These are phyloP conservation scores for Nemania abortiva DNA, from an alignment of 2,329 filamentous ascomycete species.

Conservation along the genomic window DNA sequence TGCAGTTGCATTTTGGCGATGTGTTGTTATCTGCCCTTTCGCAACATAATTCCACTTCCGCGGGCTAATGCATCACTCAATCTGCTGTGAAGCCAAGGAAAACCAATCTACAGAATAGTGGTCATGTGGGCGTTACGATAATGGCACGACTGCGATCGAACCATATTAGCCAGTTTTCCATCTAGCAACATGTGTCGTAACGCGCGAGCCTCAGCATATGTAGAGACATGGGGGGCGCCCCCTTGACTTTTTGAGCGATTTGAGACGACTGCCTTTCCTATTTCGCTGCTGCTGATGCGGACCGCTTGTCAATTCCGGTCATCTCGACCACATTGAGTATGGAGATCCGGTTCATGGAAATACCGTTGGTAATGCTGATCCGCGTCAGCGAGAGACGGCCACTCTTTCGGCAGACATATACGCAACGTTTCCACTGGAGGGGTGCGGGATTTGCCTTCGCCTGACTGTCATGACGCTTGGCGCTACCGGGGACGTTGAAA, in stretches of 20 bases:
- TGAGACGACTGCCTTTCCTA: conserved; percentile 18
- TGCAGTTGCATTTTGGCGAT: conserved; percentile 25
- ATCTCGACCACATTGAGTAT: conserved; percentile 11
- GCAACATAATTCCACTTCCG: conserved; percentile 19
- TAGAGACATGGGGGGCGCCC: conserved; percentile 16
- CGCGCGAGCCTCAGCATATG: conserved; percentile 13
- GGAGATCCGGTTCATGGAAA: conserved; percentile 5
- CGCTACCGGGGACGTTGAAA: conserved; percentile 20
- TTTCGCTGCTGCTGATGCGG: conserved; percentile 16
- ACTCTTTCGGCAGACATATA: conserved; percentile 29
- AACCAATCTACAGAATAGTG: conserved; percentile 14
- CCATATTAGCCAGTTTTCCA: conserved; percentile 26
- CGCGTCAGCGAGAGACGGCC: conserved; percentile 25
- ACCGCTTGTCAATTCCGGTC: conserved; percentile 13
- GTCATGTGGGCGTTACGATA: conserved; percentile 26
- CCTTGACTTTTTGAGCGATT: conserved; percentile 6
- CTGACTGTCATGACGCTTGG: conserved; percentile 27
- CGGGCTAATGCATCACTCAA: conserved; percentile 13
- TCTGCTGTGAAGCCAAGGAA: conserved; percentile 29
- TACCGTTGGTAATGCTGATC: conserved; percentile 7
- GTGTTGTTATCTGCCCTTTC: conserved; percentile 4
- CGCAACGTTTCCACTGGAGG: conserved; percentile 15
- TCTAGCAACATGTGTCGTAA: conserved; percentile 20
- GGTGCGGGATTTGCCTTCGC: conserved; percentile 23
- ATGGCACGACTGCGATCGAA: conserved; percentile 35